A percentile compares a stretch with the other conserved stretches of the same genome.
Evolutionary conservation across 192 early-diverging fungal genomes (phyloP).

Genomic region (Mortierella alpina): DNA sequence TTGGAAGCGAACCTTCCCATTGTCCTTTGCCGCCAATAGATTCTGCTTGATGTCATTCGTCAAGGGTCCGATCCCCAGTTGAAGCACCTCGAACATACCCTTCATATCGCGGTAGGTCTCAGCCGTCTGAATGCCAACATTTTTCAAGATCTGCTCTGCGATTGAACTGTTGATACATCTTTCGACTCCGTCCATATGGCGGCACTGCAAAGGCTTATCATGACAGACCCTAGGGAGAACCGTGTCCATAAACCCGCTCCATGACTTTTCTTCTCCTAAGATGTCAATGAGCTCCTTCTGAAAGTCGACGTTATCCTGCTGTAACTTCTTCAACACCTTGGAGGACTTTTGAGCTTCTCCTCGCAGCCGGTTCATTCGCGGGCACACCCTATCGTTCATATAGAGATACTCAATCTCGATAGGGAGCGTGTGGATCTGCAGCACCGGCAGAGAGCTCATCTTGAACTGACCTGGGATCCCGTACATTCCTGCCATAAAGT

Average conservation of each 20-base stretch:
- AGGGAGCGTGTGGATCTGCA: slow-evolving; percentile 38
- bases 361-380: slow-evolving; percentile 23
- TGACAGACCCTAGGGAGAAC: slow-evolving; percentile 41
- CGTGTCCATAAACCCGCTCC: slow-evolving; percentile 49
- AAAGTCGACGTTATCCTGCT: slow-evolving; percentile 22
- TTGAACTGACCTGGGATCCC: slow-evolving; percentile 1
- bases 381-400: slow-evolving; percentile 37
- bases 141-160: slow-evolving; percentile 14
- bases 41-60: slow-evolving; percentile 38
- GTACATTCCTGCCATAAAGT: slow-evolving; percentile 49
- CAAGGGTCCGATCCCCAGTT: slow-evolving; percentile 41
- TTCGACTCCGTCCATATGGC: not conserved
- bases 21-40: slow-evolving; percentile 18
- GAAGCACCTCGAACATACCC: slow-evolving; percentile 24
- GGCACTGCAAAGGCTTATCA: slow-evolving; percentile 26
- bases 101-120: slow-evolving; percentile 28
- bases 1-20: slow-evolving; percentile 10
- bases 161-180: slow-evolving; percentile 17
- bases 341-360: slow-evolving; percentile 12
- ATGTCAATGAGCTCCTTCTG: slow-evolving; percentile 18
- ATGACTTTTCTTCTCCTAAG: slow-evolving; percentile 20
- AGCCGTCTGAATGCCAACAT: slow-evolving; percentile 20
- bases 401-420: slow-evolving; percentile 42
- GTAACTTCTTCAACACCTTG: slow-evolving; percentile 14
- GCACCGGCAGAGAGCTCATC: slow-evolving; percentile 11